Percentiles rank a stretch among this genome's conserved stretches.
phyloP scores from a whole-genome alignment of 2,329 filamentous ascomycete genomes.

The Monilinia vaccinii-corymbosi region DNA sequence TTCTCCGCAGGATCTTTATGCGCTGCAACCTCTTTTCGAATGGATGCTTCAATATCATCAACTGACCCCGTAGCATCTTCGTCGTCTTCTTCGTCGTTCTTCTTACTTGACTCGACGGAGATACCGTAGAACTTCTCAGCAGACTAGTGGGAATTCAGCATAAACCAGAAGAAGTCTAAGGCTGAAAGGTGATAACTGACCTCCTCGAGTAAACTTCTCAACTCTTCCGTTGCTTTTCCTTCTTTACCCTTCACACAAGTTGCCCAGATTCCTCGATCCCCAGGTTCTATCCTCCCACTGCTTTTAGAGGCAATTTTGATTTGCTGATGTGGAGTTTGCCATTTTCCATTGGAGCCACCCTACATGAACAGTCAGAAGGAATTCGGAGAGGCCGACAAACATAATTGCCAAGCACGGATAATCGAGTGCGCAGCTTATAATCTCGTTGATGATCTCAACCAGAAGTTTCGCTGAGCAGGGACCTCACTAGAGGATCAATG shows the following conservation, averaged over 20 bases:
- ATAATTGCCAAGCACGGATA: neutral
- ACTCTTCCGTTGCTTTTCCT: constrained; percentile 57
- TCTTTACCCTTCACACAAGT: constrained; percentile 68
- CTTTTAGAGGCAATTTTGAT: constrained; percentile 35
- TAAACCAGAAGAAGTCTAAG: neutral
- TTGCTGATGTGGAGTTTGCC: constrained; percentile 52
- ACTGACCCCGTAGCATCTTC: constrained; percentile 35
- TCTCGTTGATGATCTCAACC: neutral
- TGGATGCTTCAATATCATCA: constrained; percentile 64
- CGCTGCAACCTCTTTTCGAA: constrained; percentile 59
- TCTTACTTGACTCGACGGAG: constrained; percentile 16
- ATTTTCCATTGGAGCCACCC: constrained; percentile 45
- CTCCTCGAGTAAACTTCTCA: constrained; percentile 57
- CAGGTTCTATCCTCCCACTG: constrained; percentile 49
- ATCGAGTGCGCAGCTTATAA: neutral
- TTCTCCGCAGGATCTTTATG: constrained; percentile 32
- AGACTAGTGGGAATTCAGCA: constrained; percentile 40
- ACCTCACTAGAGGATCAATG: neutral
- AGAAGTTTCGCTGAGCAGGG: neutral
- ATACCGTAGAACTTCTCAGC: constrained; percentile 51
- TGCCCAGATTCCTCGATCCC: constrained; percentile 68
- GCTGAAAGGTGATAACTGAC: constrained; percentile 33
- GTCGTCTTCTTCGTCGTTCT: constrained; percentile 30
- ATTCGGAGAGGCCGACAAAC: neutral
- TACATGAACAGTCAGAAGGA: constrained; percentile 10